Base-by-base conservation (phyloP, 2,329 filamentous ascomycete species). In the Alternaria sp. region DNA sequence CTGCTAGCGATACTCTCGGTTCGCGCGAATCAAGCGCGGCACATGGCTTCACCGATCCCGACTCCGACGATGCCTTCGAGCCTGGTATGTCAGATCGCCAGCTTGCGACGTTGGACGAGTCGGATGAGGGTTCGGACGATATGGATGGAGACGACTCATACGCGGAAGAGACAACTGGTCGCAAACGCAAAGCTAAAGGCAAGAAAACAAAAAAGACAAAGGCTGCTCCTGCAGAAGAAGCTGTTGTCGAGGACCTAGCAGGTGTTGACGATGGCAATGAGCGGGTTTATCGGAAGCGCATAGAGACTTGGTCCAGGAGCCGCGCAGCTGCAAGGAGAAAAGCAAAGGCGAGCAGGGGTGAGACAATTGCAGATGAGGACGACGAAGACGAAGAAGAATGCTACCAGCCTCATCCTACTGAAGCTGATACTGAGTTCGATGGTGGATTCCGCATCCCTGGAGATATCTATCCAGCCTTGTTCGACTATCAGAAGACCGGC, bases 401-500 rank as follows among this genome's bases (percentile, higher is more conserved):
- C 89, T 88, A 92, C 66, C 90, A 92, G 71, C 92, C 93, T 5
- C 93, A 96, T 66, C 96, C 95, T 0, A 92, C 91, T 38, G 87
- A 91, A 38, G 84, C 91, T 0, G 94, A 97, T 75, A 86, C 92
- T 49, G 80, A 85, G 5, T 88, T 97, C 51, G 89, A 91, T 53
- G 90, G 91, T 39, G 90, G 87, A 3, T 87, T 96, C 57, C 91
- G 87, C 52, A 84, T 99, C 5, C 95, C 95, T 1, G 95, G 95
- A 2, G 95, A 99, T 70, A 94, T 99, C 7, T 94, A 91, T 66
- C 93, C 93, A 0, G 93, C 93, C 3, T 82, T 99, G 0, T 99
- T 98, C 71, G 93, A 96, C 64, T 99, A 99, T 68, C 95, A 99
- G 73, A 97, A 97, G 78, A 97, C 93, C 0, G 94, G 94, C 4